Evolutionary conservation across 176 grass and related monocot genomes (phyloP).

Genomic region (Aegilops bicornis): DNA sequence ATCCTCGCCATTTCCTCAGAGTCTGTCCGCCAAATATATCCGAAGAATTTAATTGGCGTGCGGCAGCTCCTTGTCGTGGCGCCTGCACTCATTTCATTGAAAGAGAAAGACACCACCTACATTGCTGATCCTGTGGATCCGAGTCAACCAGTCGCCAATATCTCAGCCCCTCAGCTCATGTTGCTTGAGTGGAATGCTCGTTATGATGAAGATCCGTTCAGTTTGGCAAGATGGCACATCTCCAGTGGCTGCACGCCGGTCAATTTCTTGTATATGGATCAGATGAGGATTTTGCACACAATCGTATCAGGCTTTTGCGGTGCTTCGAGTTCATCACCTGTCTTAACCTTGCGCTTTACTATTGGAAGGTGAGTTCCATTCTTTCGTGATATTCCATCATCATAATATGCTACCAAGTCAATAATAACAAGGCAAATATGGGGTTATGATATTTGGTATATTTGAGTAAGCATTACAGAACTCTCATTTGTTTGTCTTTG

Average conservation of each 20-base stretch:
- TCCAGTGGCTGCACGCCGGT: not conserved
- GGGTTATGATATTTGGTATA: not conserved
- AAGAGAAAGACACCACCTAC: not conserved
- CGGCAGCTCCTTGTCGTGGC: not conserved
- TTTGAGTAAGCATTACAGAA: not conserved
- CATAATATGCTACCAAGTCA: not conserved
- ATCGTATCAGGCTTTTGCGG: constrained; percentile 1
- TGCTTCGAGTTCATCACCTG: not conserved
- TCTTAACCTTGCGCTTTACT: not conserved
- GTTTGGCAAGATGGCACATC: not conserved
- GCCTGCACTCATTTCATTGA: not conserved
- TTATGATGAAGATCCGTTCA: not conserved
- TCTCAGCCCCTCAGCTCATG: not conserved
- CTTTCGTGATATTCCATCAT: not conserved
- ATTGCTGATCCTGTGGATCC: not conserved
- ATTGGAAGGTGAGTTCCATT: not conserved
- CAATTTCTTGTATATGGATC: not conserved
- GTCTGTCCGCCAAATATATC: not conserved
- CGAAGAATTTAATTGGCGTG: not conserved
- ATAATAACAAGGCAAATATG: not conserved
- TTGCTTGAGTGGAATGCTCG: not conserved
- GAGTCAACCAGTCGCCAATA: not conserved
- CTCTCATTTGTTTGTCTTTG: not conserved
- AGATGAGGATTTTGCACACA: not conserved
- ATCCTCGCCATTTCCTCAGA: not conserved